A percentile compares a stretch with the other conserved stretches of the same genome.
These are phyloP conservation scores for Nothopassalora personata DNA, from an alignment of 2,329 filamentous ascomycete species.

Conservation along the genomic window DNA sequence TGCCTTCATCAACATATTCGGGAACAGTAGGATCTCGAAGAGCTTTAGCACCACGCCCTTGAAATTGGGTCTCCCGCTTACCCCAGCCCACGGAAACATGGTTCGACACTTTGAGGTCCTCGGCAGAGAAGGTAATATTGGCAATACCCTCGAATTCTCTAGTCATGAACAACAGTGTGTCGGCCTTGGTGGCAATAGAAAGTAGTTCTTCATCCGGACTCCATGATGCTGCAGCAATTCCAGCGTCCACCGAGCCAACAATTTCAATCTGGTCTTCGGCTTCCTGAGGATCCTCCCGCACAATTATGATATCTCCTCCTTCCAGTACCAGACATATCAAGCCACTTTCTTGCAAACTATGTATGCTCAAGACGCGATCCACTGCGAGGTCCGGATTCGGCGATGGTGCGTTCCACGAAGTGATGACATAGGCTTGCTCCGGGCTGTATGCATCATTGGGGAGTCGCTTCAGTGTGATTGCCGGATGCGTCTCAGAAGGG, in stretches of 20 bases:
- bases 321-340: constrained; percentile 78
- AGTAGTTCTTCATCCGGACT: constrained; percentile 92
- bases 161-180: constrained; percentile 87
- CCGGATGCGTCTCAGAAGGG: constrained; percentile 60
- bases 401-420: constrained; percentile 84
- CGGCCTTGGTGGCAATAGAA: constrained; percentile 71
- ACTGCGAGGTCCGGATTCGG: constrained; percentile 68
- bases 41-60: constrained; percentile 65
- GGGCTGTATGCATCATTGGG: constrained; percentile 38
- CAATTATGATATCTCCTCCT: constrained; percentile 83
- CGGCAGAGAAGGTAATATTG: constrained; percentile 63
- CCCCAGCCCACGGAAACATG: constrained; percentile 93
- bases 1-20: constrained; percentile 80
- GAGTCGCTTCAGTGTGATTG: constrained; percentile 65
- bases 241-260: constrained; percentile 86
- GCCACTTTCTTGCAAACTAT: constrained; percentile 76
- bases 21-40: constrained; percentile 91
- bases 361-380: constrained; percentile 72
- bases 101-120: constrained; percentile 86
- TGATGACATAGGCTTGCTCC: constrained; percentile 51
- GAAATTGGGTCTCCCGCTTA: constrained; percentile 96
- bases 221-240: constrained; percentile 85
- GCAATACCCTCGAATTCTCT: constrained; percentile 79
- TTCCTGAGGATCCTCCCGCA: constrained; percentile 63
- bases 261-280: constrained; percentile 83